A percentile compares a stretch with the other conserved stretches of the same genome.
phyloP scores from a whole-genome alignment of 345 rosid genomes.

The Salix udensis region DNA sequence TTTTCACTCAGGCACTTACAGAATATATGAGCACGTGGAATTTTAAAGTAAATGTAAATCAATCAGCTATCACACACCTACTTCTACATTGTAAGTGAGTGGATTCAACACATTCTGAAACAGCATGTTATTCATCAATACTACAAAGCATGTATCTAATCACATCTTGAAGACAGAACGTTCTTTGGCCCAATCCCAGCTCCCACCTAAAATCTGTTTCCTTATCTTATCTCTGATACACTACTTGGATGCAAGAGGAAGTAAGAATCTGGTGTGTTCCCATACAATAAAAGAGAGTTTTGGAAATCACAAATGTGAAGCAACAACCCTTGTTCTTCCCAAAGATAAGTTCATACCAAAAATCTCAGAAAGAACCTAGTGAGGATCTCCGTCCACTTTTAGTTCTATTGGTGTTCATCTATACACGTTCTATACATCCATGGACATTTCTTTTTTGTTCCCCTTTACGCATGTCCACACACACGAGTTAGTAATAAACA shows the following conservation, averaged over 20 bases:
- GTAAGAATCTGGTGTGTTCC: not conserved
- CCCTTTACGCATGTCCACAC: not conserved
- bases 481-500: not conserved
- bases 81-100: not conserved
- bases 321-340: not conserved
- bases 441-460: not conserved
- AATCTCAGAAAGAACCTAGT: not conserved
- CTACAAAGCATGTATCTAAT: not conserved
- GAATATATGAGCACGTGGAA: not conserved
- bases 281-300: not conserved
- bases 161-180: not conserved
- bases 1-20: constrained; percentile 2
- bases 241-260: not conserved
- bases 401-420: not conserved
- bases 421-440: no score
- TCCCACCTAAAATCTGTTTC: not conserved
- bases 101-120: not conserved
- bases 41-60: not conserved
- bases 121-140: not conserved
- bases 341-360: not conserved
- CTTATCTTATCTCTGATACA: not conserved
- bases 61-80: not conserved
- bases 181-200: not conserved
- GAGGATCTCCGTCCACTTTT: not conserved
- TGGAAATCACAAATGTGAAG: not conserved